Evolutionary conservation across 306 rosid species (phyloP).

Genomic region (Casuarina glauca): DNA sequence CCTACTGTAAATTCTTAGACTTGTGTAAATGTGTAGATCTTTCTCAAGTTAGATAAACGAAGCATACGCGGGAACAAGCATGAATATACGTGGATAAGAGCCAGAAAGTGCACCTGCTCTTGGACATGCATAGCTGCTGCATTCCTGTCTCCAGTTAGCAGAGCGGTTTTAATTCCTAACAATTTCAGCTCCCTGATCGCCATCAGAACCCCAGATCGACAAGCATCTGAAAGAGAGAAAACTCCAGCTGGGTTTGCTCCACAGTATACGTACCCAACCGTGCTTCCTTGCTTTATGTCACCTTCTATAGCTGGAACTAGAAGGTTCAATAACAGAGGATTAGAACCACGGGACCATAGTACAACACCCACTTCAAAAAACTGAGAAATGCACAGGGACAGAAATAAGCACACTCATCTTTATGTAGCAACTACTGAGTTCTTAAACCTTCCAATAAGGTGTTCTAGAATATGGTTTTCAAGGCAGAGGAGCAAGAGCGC

Average conservation of each 20-base stretch:
- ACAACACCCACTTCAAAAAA: not conserved
- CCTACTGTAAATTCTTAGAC: not conserved
- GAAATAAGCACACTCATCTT: not conserved
- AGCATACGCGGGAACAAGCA: not conserved
- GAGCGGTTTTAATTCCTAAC: constrained; percentile 73
- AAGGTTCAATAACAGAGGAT: constrained; percentile 20
- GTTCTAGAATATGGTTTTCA: not conserved
- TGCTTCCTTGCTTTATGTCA: constrained; percentile 57
- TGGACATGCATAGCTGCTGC: constrained; percentile 78
- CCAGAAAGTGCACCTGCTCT: constrained; percentile 55
- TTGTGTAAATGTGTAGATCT: not conserved
- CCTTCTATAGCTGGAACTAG: constrained; percentile 61
- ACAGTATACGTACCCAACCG: constrained; percentile 70
- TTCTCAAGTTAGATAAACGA: not conserved
- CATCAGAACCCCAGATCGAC: constrained; percentile 73
- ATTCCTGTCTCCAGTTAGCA: constrained; percentile 88
- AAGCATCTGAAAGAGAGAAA: constrained; percentile 70
- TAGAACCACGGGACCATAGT: not conserved
- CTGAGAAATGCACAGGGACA: not conserved
- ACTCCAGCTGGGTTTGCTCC: constrained; percentile 53
- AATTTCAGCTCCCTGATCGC: constrained; percentile 64
- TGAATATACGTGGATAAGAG: not conserved
- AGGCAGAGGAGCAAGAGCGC: constrained; percentile 8
- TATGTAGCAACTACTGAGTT: not conserved
- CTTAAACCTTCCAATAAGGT: too few relatives aligned